Evolutionary conservation across 805 yeast genomes (phyloP).

Genomic region (Sugiyamaella smithiae): DNA sequence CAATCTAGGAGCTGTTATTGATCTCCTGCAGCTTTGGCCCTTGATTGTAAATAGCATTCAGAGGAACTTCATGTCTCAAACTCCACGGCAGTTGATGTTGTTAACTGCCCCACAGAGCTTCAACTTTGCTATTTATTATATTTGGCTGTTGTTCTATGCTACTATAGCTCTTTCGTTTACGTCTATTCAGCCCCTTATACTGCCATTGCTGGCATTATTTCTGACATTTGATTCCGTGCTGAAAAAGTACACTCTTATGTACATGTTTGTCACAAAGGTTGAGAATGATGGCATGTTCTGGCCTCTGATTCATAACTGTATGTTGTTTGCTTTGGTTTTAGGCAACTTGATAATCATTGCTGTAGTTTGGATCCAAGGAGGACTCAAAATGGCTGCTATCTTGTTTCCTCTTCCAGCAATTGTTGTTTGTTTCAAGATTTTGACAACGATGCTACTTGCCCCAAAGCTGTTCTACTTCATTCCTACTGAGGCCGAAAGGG

Average conservation of each 20-base stretch:
- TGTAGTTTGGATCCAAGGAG: constrained; percentile 39
- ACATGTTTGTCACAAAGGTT: constrained; percentile 36
- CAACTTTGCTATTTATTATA: constrained; percentile 34
- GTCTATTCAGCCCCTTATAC: constrained; percentile 38
- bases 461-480: constrained; percentile 22
- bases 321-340: constrained; percentile 34
- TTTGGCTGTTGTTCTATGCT: constrained; percentile 34
- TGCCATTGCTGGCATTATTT: constrained; percentile 33
- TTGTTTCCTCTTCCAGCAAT: constrained; percentile 32
- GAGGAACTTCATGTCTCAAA: constrained; percentile 28
- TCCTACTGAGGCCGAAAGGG: constrained; percentile 21
- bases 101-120: constrained; percentile 36
- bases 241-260: constrained; percentile 36
- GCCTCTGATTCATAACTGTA: constrained; percentile 35
- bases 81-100: constrained; percentile 34
- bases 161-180: constrained; percentile 38
- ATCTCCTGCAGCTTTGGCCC: constrained; percentile 31
- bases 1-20: constrained; percentile 32
- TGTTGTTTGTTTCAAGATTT: constrained; percentile 32
- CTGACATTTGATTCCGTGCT: constrained; percentile 32
- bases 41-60: constrained; percentile 28
- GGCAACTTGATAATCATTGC: constrained; percentile 38
- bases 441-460: constrained; percentile 8
- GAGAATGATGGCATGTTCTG: constrained; percentile 39
- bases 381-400: constrained; percentile 33